phyloP scores from a whole-genome alignment of 305 asterid species.

The Fraxinus latifolia region DNA sequence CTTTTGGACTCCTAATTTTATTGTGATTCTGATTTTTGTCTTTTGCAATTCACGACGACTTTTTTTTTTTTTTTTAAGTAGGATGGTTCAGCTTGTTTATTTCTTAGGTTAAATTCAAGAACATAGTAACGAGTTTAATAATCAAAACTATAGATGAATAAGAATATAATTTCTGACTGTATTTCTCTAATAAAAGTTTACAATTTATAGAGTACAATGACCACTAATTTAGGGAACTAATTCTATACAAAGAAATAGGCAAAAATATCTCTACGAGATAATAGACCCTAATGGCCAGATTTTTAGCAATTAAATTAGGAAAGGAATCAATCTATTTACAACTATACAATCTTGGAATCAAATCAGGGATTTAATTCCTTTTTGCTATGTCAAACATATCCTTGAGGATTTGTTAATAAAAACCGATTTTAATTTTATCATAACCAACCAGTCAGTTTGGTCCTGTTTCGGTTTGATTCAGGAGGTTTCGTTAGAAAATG shows the following conservation, averaged over 20 bases:
- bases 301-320: neutral
- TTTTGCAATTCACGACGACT: neutral
- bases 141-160: neutral
- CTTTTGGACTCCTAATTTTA: neutral
- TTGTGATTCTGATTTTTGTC: neutral
- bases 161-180: neutral
- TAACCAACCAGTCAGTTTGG: neutral
- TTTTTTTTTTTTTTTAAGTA: neutral
- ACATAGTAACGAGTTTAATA: neutral
- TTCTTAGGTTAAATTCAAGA: neutral
- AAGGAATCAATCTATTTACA: neutral
- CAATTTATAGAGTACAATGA: neutral
- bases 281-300: neutral
- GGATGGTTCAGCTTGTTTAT: neutral
- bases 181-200: neutral
- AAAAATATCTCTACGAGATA: neutral
- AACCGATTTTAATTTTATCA: neutral
- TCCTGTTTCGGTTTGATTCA: neutral
- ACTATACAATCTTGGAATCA: neutral
- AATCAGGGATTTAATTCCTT: neutral
- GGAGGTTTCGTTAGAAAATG: neutral
- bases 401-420: neutral
- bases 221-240: neutral
- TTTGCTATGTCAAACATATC: neutral
- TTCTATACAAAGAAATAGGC: neutral